A percentile compares a stretch with the other conserved stretches of the same genome.
Conservation (phyloP, 2,329 filamentous ascomycete species). For the Fusarium beomiforme region DNA sequence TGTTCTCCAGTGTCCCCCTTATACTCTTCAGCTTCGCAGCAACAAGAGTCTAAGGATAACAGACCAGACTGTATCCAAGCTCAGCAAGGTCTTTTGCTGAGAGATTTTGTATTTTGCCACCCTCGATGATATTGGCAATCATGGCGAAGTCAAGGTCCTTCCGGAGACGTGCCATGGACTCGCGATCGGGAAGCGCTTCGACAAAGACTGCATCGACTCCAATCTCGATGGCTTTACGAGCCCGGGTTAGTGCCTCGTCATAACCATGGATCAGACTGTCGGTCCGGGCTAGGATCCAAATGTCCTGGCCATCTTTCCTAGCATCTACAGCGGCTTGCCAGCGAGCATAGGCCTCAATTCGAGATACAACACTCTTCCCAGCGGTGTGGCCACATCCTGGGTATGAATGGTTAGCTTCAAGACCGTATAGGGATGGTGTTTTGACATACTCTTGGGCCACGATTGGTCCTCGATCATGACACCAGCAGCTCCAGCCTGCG, state of each 20-base stretch:
- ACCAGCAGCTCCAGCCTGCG: slow-evolving; percentile 51
- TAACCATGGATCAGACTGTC: slow-evolving; percentile 55
- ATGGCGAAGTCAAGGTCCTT: slow-evolving; percentile 51
- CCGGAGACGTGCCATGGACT: slow-evolving; percentile 52
- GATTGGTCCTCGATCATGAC: slow-evolving; percentile 59
- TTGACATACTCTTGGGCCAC: slow-evolving; percentile 56
- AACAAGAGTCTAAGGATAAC: slow-evolving; percentile 57
- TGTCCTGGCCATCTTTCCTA: slow-evolving; percentile 55
- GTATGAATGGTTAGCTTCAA: neutral
- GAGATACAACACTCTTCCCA: slow-evolving; percentile 56
- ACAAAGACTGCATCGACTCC: slow-evolving; percentile 57
- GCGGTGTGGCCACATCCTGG: slow-evolving; percentile 52
- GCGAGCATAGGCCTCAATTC: slow-evolving; percentile 57
- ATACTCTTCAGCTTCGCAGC: slow-evolving; percentile 55
- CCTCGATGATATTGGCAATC: slow-evolving; percentile 53
- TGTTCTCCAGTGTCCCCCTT: slow-evolving; percentile 47
- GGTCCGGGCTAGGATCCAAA: slow-evolving; percentile 57
- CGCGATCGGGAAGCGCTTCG: slow-evolving; percentile 55
- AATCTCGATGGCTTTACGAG: slow-evolving; percentile 53
- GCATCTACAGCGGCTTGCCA: slow-evolving; percentile 58
- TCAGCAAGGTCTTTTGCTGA: slow-evolving; percentile 47
- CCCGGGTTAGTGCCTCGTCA: slow-evolving; percentile 56
- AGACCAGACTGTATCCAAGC: slow-evolving; percentile 54
- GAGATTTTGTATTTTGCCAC: slow-evolving; percentile 49
- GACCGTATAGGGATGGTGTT: neutral